Conservation (phyloP, 2,329 filamentous ascomycete genomes). For the Dothideomycetes sp. region DNA sequence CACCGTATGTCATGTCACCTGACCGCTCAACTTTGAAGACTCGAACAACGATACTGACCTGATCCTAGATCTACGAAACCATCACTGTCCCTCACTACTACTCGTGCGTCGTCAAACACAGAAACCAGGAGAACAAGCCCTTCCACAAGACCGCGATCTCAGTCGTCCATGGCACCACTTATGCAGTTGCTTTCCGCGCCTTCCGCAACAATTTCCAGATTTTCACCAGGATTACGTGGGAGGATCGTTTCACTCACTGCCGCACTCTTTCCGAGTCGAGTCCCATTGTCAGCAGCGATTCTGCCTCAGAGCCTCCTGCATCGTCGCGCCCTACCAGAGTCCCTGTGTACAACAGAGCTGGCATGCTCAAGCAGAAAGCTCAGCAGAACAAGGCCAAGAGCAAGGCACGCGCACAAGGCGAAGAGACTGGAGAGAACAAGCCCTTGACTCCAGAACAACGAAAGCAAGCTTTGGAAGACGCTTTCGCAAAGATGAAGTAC, state of each 20-base stretch:
- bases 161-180: conserved; percentile 20
- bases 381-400: not conserved
- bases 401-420: not conserved
- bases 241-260: conserved; percentile 30
- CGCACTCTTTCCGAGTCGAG: not conserved
- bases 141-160: conserved; percentile 6
- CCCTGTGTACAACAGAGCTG: not conserved
- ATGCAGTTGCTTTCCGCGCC: conserved; percentile 25
- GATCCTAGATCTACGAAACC: conserved; percentile 57
- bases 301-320: not conserved
- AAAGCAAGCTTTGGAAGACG: conserved; percentile 2
- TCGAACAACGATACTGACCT: conserved; percentile 18
- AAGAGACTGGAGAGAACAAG: conserved; percentile 16
- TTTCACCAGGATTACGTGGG: conserved; percentile 33
- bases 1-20: conserved; percentile 40
- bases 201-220: conserved; percentile 34
- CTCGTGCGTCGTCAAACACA: conserved; percentile 40
- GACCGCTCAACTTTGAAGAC: conserved; percentile 9
- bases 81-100: conserved; percentile 51
- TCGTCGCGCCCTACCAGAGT: too few relatives aligned
- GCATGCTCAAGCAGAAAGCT: too few relatives aligned
- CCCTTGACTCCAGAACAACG: not conserved
- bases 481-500: conserved; percentile 5
- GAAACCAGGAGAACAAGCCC: conserved; percentile 16
- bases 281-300: not conserved